Evolutionary conservation across 495 filamentous ascomycete species (phyloP), one percentile per base, ranked within the genome.

Genomic region (Amphirosellinia nigrospora): DNA sequence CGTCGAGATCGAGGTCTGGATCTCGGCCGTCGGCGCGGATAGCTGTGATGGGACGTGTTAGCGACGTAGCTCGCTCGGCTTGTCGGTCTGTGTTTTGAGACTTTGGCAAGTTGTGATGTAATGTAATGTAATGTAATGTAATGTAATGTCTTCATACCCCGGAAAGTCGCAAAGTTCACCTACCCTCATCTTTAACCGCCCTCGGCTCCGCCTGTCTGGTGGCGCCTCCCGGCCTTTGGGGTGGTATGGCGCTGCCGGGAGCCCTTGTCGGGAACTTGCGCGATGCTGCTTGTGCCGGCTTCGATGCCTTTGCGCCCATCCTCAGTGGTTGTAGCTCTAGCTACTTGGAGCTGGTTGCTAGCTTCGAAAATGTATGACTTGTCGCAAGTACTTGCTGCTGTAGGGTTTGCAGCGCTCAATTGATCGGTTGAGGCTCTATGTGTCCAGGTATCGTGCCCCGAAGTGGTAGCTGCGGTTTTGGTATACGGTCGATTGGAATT

Each of bases 241-340:
- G 68, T 45, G 75, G 70, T 13, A 74, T 64, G 21, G 80, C 73
- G 16, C 71, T 73, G 38, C 80, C 79, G 1, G 81, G 77, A 19
- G 80, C 70, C 64, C 81, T 75, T 10, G 80, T 70, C 11, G 83
- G 83, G 58, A 83, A 85, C 38, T 79, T 83, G 39, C 83, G 82
- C 64, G 75, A 71, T 7, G 72, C 76, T 36, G 77, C 71, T 60
- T 83, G 78, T 46, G 78, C 81, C 3, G 81, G 75, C 66, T 77
- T 79, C 26, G 77, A 75, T 58, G 73, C 73, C 45, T 73, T 77
- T 21, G 77, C 66, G 53, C 73, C 75, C 75, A 75, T 76, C 53
- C 21, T 72, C 11, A n/a, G 8, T 36, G 21, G 23, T n/a, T 13
- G 28, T 46, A n/a, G 52, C 52, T 19, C 28, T 64, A n/a, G 60